Evolutionary conservation across 108 stramenopile species (phyloP).

Genomic region (Cyclotella distinguenda): DNA sequence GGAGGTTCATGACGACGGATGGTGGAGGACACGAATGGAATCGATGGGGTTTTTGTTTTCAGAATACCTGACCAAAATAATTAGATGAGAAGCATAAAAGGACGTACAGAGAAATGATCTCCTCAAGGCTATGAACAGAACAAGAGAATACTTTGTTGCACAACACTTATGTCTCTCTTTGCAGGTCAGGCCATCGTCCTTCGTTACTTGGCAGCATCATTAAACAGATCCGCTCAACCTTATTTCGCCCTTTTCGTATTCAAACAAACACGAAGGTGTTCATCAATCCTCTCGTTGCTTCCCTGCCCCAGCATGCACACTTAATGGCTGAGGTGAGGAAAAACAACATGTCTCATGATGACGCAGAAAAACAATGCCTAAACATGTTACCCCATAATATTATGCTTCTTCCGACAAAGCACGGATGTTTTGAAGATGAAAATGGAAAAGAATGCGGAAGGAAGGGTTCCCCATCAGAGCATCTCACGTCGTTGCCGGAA

Average conservation of each 20-base stretch:
- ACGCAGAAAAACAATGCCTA: not conserved
- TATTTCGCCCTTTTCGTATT: not conserved
- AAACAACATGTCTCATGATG: not conserved
- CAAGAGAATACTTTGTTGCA: constrained; percentile 16
- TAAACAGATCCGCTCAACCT: not conserved
- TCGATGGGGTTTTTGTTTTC: constrained; percentile 60
- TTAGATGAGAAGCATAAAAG: constrained; percentile 24
- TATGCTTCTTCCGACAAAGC: not conserved
- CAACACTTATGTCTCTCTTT: constrained; percentile 44
- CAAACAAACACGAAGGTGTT: constrained; percentile 28
- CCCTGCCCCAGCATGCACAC: constrained; percentile 57
- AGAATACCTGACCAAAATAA: constrained; percentile 33
- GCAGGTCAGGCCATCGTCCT: not conserved
- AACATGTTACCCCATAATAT: too few species aligned
- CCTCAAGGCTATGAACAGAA: constrained; percentile 7
- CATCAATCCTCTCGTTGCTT: constrained; percentile 53
- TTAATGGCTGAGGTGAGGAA: constrained; percentile 44
- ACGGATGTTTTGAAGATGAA: constrained; percentile 19
- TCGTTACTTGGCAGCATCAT: not conserved
- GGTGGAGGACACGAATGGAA: constrained; percentile 74
- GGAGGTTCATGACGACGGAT: constrained; percentile 47
- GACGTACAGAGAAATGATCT: constrained; percentile 31
- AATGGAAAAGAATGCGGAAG: constrained; percentile 16
- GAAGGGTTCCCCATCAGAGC: not conserved
- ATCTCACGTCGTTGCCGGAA: constrained; percentile 16